phyloP scores from a whole-genome alignment of 2,329 filamentous ascomycete species.

The Botrytis medusae region DNA sequence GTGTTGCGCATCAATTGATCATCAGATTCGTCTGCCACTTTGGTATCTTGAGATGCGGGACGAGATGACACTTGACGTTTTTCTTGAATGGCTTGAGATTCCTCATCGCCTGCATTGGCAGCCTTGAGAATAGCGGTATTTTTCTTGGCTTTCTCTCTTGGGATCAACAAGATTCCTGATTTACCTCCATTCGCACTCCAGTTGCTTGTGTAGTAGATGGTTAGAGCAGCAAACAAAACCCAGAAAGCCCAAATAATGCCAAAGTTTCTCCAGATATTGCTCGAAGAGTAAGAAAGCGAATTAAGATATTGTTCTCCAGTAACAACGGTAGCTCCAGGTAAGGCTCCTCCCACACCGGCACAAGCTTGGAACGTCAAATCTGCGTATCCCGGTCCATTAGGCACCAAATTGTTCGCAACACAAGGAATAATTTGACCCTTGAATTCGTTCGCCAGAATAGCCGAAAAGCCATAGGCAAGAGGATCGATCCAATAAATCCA shows the following conservation, averaged over 20 bases:
- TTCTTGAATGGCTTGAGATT: slow-evolving; percentile 40
- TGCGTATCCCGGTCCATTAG: slow-evolving; percentile 50
- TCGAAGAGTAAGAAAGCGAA: slow-evolving; percentile 53
- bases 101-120: slow-evolving; percentile 48
- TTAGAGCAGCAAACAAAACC: slow-evolving; percentile 57
- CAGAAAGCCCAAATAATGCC: slow-evolving; percentile 64
- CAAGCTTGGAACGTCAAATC: slow-evolving; percentile 50
- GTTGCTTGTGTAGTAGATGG: slow-evolving; percentile 55
- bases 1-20: slow-evolving; percentile 58
- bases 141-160: slow-evolving; percentile 56
- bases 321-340: slow-evolving; percentile 50
- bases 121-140: slow-evolving; percentile 35
- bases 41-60: slow-evolving; percentile 27
- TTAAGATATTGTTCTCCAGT: slow-evolving; percentile 58
- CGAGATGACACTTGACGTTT: slow-evolving; percentile 22
- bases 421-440: slow-evolving; percentile 55
- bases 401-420: slow-evolving; percentile 51
- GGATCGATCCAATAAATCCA: slow-evolving; percentile 68
- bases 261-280: slow-evolving; percentile 59
- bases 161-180: slow-evolving; percentile 58
- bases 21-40: slow-evolving; percentile 41
- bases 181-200: slow-evolving; percentile 56
- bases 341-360: slow-evolving; percentile 57
- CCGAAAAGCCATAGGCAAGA: slow-evolving; percentile 68
- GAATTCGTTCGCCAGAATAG: slow-evolving; percentile 70